These are phyloP conservation scores for Paulinella micropora DNA, from an alignment of 78 protist genomes.

Conservation along the genomic window DNA sequence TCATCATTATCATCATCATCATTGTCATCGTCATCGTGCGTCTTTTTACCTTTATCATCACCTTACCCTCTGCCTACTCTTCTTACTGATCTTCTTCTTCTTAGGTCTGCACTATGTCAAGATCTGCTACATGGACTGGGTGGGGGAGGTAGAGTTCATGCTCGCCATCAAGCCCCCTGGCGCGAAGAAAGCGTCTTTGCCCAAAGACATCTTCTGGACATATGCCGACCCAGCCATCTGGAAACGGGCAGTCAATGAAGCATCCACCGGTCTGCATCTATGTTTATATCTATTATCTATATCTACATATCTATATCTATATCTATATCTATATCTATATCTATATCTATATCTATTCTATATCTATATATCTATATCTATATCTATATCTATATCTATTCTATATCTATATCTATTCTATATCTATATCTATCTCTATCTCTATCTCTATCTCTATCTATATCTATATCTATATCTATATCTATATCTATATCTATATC, in stretches of 20 bases:
- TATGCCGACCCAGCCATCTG: neutral
- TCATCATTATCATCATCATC: neutral
- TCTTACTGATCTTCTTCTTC: neutral
- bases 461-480: no score
- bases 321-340: no score
- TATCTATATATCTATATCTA: no score
- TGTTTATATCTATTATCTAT: neutral
- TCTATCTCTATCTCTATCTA: no score
- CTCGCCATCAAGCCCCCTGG: neutral
- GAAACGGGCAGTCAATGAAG: neutral
- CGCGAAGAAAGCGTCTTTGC: neutral
- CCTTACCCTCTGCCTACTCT: neutral
- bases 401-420: no score
- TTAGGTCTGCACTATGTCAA: neutral
- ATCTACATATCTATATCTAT: no score
- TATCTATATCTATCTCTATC: no score
- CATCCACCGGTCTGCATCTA: neutral
- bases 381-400: no score
- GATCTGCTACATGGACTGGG: neutral
- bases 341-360: no score
- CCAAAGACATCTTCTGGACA: neutral
- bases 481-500: no score
- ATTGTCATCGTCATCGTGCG: neutral
- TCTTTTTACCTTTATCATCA: neutral
- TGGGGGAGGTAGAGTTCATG: neutral